These are phyloP conservation scores for Xylaria sp. DNA, from an alignment of 2,329 filamentous ascomycete species.

Conservation along the genomic window DNA sequence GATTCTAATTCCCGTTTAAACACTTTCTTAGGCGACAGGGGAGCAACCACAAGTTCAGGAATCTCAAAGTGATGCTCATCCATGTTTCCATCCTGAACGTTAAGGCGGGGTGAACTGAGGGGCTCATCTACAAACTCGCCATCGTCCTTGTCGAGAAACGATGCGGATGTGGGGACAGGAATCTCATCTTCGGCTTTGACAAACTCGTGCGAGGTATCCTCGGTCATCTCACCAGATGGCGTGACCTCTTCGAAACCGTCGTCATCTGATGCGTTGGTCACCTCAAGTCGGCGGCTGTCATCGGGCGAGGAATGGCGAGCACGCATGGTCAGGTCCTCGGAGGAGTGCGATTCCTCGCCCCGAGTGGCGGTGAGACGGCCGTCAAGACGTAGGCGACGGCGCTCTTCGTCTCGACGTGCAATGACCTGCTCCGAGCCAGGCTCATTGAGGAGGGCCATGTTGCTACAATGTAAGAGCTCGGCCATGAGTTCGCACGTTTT, in stretches of 20 bases:
- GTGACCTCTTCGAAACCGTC: slow-evolving; percentile 94
- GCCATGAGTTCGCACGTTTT: slow-evolving; percentile 99
- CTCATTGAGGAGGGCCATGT: slow-evolving; percentile 97
- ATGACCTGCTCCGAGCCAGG: slow-evolving; percentile 89
- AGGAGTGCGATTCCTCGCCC: slow-evolving; percentile 56
- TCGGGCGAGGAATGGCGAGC: slow-evolving; percentile 59
- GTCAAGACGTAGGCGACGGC: slow-evolving; percentile 80
- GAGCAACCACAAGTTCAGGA: slow-evolving; percentile 65
- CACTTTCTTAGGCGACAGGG: slow-evolving; percentile 64
- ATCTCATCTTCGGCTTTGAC: slow-evolving; percentile 69
- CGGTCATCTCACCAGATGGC: slow-evolving; percentile 73
- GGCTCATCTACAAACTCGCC: slow-evolving; percentile 84
- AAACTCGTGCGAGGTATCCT: slow-evolving; percentile 76
- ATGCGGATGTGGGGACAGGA: slow-evolving; percentile 50
- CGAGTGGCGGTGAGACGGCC: slow-evolving; percentile 71
- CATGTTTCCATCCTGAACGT: slow-evolving; percentile 67
- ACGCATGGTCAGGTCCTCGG: slow-evolving; percentile 72
- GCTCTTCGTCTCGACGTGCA: slow-evolving; percentile 79
- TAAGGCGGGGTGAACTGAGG: slow-evolving; percentile 72
- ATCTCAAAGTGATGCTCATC: slow-evolving; percentile 65
- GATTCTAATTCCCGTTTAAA: slow-evolving; percentile 40
- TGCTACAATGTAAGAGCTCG: slow-evolving; percentile 95
- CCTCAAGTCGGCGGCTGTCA: slow-evolving; percentile 76
- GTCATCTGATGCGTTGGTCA: slow-evolving; percentile 84
- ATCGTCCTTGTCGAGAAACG: slow-evolving; percentile 68